Base-by-base conservation (phyloP, 2,329 filamentous ascomycete genomes). In the Talaromyces sp. region DNA sequence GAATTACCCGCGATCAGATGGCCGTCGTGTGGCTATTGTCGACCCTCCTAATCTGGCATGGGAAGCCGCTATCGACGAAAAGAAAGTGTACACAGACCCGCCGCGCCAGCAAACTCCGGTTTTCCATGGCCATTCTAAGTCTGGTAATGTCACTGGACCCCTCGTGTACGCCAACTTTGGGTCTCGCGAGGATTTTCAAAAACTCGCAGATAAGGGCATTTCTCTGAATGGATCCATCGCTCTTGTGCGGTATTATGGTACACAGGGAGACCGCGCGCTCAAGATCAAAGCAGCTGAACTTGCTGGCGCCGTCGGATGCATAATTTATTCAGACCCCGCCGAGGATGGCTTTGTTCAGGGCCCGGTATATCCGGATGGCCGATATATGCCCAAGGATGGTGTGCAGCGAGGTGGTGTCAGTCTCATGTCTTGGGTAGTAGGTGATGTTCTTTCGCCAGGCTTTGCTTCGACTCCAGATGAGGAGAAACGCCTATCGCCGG, bases 121-220 rank as follows among this genome's bases (percentile, higher is more conserved):
- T 7, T 99, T 96, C 72, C 94, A 98, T 73, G 95, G 91, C 1
- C 87, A 95, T 72, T 96, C 93, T 18, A 92, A 90, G 72, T 85
- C 89, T 0, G 95, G 93, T 51, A 90, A 95, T 69, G 92, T 94
- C 42, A 90, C 85, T 30, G 95, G 95, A 0, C 93, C 90, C 23
- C 75, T 98, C 52, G 85, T 99, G 1, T 99, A 96, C 73, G 94
- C 89, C 59, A 97, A 98, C 76, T 96, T 93, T 70, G 96, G 95
- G 12, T 89, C 91, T 51, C 84, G 87, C 57, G 87, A 91, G 51
- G 95, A 99, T 73, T 98, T 96, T 73, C 82, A 89, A 71, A 79
- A 76, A 59, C 79, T 99, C 31, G 80, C 84, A 62, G 87, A 92
- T 59, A 85, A 84, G 65, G 90, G 88, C 0, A 83, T 98, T 63